Evolutionary conservation across 768 basidiomycete species (phyloP).

Genomic region (Leucosporidium yakuticum): DNA sequence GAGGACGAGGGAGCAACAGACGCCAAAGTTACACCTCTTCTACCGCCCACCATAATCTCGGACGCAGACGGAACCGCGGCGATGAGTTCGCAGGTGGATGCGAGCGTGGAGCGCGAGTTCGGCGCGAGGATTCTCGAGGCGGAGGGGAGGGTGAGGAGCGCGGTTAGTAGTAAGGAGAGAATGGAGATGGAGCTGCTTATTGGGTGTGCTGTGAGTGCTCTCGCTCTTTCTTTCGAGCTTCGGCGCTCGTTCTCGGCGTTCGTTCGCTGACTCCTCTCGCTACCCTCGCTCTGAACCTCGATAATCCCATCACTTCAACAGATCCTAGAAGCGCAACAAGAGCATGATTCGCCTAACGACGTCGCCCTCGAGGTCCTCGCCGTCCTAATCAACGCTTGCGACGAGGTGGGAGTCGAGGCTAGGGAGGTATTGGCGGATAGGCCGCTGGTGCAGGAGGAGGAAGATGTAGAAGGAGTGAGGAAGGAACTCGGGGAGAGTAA

Average conservation of each 20-base stretch:
- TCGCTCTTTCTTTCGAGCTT: neutral
- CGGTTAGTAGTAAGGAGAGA: neutral
- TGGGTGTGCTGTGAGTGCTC: neutral
- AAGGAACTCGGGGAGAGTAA: too few relatives aligned
- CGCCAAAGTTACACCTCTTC: neutral
- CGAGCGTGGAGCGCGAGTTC: neutral
- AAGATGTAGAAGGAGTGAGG: too few relatives aligned
- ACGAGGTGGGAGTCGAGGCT: too few relatives aligned
- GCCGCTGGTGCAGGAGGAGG: too few relatives aligned
- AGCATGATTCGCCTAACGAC: too few relatives aligned
- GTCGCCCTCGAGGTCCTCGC: too few relatives aligned
- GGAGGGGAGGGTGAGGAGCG: neutral
- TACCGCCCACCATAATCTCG: neutral
- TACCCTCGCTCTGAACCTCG: too few relatives aligned
- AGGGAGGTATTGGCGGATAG: too few relatives aligned
- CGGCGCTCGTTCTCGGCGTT: neutral
- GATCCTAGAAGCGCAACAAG: too few relatives aligned
- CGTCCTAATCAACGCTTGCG: too few relatives aligned
- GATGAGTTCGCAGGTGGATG: neutral
- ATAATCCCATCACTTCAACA: too few relatives aligned
- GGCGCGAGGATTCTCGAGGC: neutral
- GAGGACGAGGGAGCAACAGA: neutral
- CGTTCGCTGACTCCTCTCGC: too few relatives aligned
- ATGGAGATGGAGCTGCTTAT: conserved; percentile 2
- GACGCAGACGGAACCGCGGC: neutral